Evolutionary conservation across 148 eudicot species (phyloP).

Genomic region (Rhododendron molle): DNA sequence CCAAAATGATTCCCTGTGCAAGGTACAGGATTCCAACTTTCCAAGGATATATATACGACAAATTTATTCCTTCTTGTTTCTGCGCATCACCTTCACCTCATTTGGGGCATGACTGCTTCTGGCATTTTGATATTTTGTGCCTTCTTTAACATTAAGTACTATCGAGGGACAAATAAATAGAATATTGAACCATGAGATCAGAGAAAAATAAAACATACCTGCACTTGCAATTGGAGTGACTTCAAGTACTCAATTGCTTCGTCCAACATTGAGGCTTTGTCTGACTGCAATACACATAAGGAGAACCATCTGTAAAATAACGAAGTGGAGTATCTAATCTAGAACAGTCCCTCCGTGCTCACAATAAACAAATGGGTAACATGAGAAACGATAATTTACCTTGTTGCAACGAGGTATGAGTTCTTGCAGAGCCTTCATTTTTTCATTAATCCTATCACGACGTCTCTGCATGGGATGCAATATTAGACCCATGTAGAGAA

Average conservation of each 20-base stretch:
- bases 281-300: conserved; percentile 40
- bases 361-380: neutral
- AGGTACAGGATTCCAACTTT: neutral
- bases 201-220: conserved; percentile 34
- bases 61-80: neutral
- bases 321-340: neutral
- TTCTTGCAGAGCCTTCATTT: conserved; percentile 78
- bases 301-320: neutral
- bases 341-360: neutral
- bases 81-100: neutral
- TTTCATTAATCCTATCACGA: conserved; percentile 83
- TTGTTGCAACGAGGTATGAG: conserved; percentile 85
- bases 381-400: conserved; percentile 25
- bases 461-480: conserved; percentile 55
- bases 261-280: conserved; percentile 90
- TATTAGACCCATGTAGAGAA: neutral
- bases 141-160: neutral
- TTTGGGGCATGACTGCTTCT: neutral
- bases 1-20: neutral
- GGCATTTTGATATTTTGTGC: neutral
- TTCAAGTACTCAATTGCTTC: conserved; percentile 83
- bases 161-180: neutral
- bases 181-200: conserved; percentile 1
- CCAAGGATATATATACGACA: neutral
- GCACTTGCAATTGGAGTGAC: conserved; percentile 73